Evolutionary conservation across 129 eudicot genomes (phyloP), one percentile per base, ranked within the genome.

Genomic region (Centella asiatica): DNA sequence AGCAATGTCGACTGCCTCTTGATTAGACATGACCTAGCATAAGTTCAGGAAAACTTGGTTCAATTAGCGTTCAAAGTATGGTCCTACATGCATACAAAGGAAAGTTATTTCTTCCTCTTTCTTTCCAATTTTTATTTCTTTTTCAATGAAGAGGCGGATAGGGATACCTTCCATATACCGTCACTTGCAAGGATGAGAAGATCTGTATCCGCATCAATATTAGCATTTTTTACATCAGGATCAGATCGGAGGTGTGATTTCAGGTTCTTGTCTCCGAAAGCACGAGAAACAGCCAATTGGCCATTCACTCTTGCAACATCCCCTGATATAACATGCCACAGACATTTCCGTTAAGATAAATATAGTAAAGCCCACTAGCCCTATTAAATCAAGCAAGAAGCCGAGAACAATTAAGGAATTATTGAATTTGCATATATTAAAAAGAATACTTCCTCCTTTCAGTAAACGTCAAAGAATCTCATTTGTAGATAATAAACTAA

Each of bases 261-360:
- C 69, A 88, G 81, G 76, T 84, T 84, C 73, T 79, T 84, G 80
- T 88, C 93, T 59, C 96, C 96, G 40, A 88, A 88, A 65, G 96
- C 96, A 62, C 96, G 96, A 25, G 96, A 84, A 49, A 88, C 96
- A 4, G 96, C 96, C 45, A 88, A 76, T 39, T 88, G 96, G 26
- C 96, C 93, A 6, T 88, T 78, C 66, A 88, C 96, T 64, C 96
- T 57, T 26, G 96, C 93, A 33, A 88, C 96, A 59, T 88, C 96
- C 28, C 96, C 96, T 88, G 69, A 50, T 67, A 69, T 23, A 66
- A 44, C 22, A 55, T 64, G 51, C 26, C 44, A 27, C 15, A 51
- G 51, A 39, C 17, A 49, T 22, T 4, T 42, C 6, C 1, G 27
- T 57, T 19, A 57, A 3, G 19, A n/a, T 36, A 13, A 52, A 56